Base-by-base conservation (phyloP, 345 rosid species). In the Arabidopsis arenosa region DNA sequence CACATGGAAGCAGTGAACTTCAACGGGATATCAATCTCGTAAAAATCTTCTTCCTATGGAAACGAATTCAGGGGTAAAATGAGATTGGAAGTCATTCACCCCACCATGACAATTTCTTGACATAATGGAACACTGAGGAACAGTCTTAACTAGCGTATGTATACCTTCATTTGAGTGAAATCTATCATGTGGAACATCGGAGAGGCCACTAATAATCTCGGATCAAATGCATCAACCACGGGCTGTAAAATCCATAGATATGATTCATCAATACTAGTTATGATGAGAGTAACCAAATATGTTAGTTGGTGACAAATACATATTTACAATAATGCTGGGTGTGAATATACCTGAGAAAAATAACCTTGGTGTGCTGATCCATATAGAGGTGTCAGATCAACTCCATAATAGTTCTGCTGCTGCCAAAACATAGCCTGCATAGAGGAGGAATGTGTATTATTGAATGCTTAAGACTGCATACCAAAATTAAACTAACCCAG, bases 181-280 rank as follows among this genome's bases (percentile, higher is more conserved):
- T 92, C 90, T 75, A 95, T 74, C 61, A 70, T 79, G 61, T 95
- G 99, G 67, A 61, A 83, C 55, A 81, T 74, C 2, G 93, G 84
- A 76, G 97, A 82, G 75, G 97, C 90, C 75, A 92, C 99, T 84
- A 95, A 81, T 72, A 95, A 72, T 77, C 99, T 95, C 43, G 98
- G 98, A 85, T 95, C 99, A 83, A 92, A 95, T 51, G 99, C 97
- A 89, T 95, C 99, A 68, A 95, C 98, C 71, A 95, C 99, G 45
- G 99, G 99, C 99, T 95, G 84, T 47, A 70, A 14, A 35, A 67
- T 76, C 40, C 74, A 26, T 35, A 80, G 73, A 39, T 28, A 52
- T 69, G 43, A 63, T 26, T 63, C 49, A 37, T 76, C 35, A 80
- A 69, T 73, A 73, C 21, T 1, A 26, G 15, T 30, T 55, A 45